Percentiles rank a stretch among this genome's conserved stretches.
Conservation (phyloP, 139 green algal species). For the Tetradesmus lagerheimii region DNA sequence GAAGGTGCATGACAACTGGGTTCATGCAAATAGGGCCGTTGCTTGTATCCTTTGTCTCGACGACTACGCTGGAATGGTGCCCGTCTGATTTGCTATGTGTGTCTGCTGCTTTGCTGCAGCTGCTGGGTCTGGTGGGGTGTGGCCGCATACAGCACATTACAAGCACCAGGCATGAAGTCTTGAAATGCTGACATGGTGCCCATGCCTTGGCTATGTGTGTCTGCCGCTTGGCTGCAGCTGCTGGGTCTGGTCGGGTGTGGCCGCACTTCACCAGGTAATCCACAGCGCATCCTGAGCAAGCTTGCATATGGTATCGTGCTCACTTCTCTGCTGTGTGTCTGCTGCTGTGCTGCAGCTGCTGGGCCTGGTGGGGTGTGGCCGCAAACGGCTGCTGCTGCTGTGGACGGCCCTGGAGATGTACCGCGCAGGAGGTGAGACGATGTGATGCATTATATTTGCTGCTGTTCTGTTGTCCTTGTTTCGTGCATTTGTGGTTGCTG, state of each 20-base stretch:
- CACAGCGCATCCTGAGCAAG: too few species aligned
- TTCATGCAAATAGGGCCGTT: too few species aligned
- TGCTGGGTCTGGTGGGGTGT: constrained; percentile 71
- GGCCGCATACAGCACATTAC: constrained; percentile 73
- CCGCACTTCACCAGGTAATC: too few species aligned
- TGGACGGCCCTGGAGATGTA: constrained; percentile 74
- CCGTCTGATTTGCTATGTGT: too few species aligned
- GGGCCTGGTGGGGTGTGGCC: constrained; percentile 65
- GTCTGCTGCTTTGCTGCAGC: constrained; percentile 42
- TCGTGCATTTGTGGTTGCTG: background rate
- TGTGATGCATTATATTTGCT: background rate
- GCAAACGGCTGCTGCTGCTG: constrained; percentile 81
- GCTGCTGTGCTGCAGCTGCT: constrained; percentile 57
- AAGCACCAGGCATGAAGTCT: too few species aligned
- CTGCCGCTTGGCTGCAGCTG: background rate
- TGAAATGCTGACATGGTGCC: too few species aligned
- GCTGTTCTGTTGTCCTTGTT: background rate
- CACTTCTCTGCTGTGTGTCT: background rate
- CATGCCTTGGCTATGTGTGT: background rate
- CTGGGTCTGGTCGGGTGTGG: constrained; percentile 61
- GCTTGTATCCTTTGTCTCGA: too few species aligned
- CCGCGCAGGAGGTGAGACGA: background rate
- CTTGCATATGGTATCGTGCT: too few species aligned
- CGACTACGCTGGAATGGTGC: too few species aligned
- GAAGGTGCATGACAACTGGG: too few species aligned